phyloP scores from a whole-genome alignment of 805 yeast species.

The Kazachstania africana region DNA sequence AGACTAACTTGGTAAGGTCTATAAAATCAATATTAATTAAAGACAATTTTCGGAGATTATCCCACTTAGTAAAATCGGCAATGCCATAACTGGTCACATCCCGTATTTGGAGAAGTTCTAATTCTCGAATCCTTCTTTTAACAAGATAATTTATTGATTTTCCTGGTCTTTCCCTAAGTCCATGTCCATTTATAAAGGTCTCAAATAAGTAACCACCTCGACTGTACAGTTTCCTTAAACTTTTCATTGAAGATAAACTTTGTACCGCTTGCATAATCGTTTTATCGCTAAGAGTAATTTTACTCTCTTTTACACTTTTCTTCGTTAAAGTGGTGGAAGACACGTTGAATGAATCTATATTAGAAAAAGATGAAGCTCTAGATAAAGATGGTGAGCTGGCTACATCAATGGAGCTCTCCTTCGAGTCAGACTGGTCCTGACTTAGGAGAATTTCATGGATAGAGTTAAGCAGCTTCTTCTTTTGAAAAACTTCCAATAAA shows the following conservation, averaged over 20 bases:
- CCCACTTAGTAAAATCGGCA: constrained; percentile 23
- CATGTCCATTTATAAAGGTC: constrained; percentile 19
- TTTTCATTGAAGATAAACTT: constrained; percentile 14
- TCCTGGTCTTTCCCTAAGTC: constrained; percentile 22
- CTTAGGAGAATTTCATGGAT: constrained; percentile 9
- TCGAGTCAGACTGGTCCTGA: background rate
- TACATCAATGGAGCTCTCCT: background rate
- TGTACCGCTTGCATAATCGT: constrained; percentile 1
- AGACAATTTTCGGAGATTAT: constrained; percentile 11
- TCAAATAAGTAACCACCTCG: constrained; percentile 15
- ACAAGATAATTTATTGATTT: constrained; percentile 16
- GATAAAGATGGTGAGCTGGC: background rate
- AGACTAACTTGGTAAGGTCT: constrained; percentile 15
- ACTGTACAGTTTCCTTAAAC: constrained; percentile 9
- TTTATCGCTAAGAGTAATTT: background rate
- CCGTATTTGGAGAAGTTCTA: constrained; percentile 9
- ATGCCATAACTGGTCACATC: constrained; percentile 7
- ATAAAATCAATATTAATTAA: constrained; percentile 9
- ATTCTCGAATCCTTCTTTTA: constrained; percentile 10
- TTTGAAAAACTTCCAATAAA: constrained; percentile 4
- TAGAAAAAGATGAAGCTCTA: background rate
- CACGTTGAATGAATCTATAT: background rate
- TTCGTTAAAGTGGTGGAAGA: background rate
- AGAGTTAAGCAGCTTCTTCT: constrained; percentile 4
- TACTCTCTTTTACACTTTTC: background rate